Conservation (phyloP, 2,329 filamentous ascomycete species). For the Hirsutella thompsonii region DNA sequence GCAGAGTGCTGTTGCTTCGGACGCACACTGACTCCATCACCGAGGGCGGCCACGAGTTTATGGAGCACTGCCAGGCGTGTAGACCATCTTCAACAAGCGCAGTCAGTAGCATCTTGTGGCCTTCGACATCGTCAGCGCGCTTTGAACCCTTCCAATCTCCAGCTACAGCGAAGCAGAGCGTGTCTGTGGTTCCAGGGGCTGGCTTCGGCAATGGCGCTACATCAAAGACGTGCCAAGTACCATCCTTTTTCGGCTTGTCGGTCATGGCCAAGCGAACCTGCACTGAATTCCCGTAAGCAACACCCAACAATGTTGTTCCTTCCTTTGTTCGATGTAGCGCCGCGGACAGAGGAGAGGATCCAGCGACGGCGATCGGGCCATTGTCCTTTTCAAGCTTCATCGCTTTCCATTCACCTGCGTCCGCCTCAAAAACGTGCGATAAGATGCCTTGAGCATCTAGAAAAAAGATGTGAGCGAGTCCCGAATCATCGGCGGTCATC, state of each 20-base stretch:
- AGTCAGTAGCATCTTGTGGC: constrained; percentile 5
- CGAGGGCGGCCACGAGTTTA: constrained; percentile 6
- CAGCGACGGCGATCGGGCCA: constrained; percentile 2
- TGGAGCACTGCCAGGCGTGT: constrained; percentile 8
- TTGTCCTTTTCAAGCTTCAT: constrained; percentile 2
- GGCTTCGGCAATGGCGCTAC: constrained; percentile 4
- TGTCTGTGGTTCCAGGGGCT: constrained; percentile 5
- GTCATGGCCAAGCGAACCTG: constrained; percentile 8
- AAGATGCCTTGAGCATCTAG: constrained; percentile 6
- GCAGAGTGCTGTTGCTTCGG: constrained; percentile 4
- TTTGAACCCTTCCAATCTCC: constrained; percentile 6
- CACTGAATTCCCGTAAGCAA: constrained; percentile 8
- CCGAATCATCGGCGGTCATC: constrained; percentile 6
- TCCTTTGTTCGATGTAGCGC: constrained; percentile 8
- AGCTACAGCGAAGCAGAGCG: constrained; percentile 8
- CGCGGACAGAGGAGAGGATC: constrained; percentile 8
- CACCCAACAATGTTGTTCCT: constrained; percentile 4
- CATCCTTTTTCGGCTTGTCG: constrained; percentile 4
- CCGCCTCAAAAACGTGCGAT: constrained; percentile 5
- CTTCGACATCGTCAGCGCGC: not conserved
- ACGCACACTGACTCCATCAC: constrained; percentile 6
- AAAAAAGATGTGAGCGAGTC: constrained; percentile 11
- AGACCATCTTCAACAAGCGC: constrained; percentile 6
- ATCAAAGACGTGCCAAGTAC: constrained; percentile 6
- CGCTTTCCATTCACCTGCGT: constrained; percentile 7